Evolutionary conservation across 2,329 filamentous ascomycete species (phyloP).

Genomic region (Fusarium pseudocircinatum): DNA sequence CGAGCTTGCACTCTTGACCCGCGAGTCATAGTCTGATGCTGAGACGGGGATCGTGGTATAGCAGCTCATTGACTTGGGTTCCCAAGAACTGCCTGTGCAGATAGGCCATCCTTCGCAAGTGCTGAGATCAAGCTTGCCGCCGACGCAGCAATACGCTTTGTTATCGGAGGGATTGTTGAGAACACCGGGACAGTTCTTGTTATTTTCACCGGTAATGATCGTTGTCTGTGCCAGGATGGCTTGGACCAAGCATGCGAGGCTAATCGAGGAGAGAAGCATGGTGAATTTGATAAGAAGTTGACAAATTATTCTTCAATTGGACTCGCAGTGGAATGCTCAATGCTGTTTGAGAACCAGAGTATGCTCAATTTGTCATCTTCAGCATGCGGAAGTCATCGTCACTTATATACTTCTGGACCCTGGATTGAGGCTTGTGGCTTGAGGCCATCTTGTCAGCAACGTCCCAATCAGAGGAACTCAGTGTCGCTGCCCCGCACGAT

Average conservation of each 20-base stretch:
- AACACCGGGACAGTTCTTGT: slow-evolving; percentile 2
- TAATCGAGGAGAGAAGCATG: background rate
- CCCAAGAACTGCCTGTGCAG: slow-evolving; percentile 4
- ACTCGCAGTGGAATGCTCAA: background rate
- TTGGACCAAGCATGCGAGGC: background rate
- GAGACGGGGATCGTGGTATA: background rate
- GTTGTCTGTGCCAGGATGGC: background rate
- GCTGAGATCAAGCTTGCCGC: slow-evolving; percentile 10
- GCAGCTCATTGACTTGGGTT: slow-evolving; percentile 2
- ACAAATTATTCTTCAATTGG: background rate
- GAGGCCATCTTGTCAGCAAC: background rate
- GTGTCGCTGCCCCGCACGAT: background rate
- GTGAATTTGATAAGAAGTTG: background rate
- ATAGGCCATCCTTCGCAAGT: slow-evolving; percentile 21
- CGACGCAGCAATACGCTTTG: slow-evolving; percentile 13
- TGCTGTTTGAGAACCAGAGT: background rate
- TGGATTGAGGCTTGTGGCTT: background rate
- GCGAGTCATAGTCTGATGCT: background rate
- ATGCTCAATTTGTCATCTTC: background rate
- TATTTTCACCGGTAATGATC: background rate
- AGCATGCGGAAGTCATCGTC: background rate
- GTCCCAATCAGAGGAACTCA: background rate
- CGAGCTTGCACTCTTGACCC: slow-evolving; percentile 11
- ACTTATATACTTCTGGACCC: background rate
- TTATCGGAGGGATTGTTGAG: background rate